Evolutionary conservation across 129 eudicot species (phyloP), one percentile per base, ranked within the genome.

Genomic region (Flaveria linearis): DNA sequence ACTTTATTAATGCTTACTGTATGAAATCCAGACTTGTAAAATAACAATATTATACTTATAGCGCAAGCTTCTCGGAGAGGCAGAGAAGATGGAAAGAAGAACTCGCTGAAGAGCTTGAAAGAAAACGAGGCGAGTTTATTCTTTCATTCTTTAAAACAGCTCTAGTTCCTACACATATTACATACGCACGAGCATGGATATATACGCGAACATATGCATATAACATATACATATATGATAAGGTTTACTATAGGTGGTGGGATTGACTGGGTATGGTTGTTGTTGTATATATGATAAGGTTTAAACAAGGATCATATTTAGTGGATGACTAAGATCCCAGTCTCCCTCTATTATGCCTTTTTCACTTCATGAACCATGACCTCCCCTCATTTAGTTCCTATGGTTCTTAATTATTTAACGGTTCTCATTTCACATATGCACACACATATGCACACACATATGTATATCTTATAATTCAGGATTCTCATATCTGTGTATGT

Each of bases 61-160:
- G 88, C 30, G 69, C 89, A 73, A 89, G 89, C 86, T 87, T 95
- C 84, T 64, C 83, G 5, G 97, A 91, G 86, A 91, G 88, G 81
- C 92, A 87, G 79, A 85, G 90, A 78, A 87, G 84, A 77, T 95
- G 99, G 99, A 86, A 89, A 86, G 96, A 95, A 86, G 97, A 95
- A 83, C 97, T 95, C 63, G 93, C 79, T 14, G 86, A 95, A 82
- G 99, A 95, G 81, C 89, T 95, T 58, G 91, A 89, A 81, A 86
- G 91, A 85, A 85, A 85, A 80, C 73, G 99, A 89, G 99, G 99
- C 67, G 82, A 86, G 85, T 84, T 69, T 55, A 41, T 73, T 26
- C 52, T 77, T 60, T 42, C 53, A 3, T 78, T 55, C 33, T 78
- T 69, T 78, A 22, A 68, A 18, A 68, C 41, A 68, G 55, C 45